Evolutionary conservation across 352 stramenopile genomes (phyloP).

Genomic region (Pythium aquatile): DNA sequence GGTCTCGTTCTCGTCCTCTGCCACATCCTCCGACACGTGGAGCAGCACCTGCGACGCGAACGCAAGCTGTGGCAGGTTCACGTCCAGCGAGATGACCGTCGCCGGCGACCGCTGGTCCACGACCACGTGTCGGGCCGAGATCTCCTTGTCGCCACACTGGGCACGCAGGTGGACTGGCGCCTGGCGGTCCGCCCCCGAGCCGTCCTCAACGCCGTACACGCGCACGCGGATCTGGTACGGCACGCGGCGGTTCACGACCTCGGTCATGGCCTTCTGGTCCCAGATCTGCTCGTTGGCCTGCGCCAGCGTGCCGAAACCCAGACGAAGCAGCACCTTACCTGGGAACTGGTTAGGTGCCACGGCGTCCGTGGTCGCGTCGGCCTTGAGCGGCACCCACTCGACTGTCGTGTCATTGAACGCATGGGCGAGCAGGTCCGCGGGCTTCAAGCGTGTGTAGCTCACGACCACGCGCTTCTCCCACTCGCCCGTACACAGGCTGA

Average conservation of each 20-base stretch:
- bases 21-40: slow-evolving; percentile 48
- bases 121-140: slow-evolving; percentile 22
- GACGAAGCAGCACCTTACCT: slow-evolving; percentile 60
- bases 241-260: slow-evolving; percentile 54
- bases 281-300: slow-evolving; percentile 46
- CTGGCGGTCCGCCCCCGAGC: slow-evolving; percentile 32
- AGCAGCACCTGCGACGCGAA: slow-evolving; percentile 62
- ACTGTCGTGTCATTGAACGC: slow-evolving; percentile 38
- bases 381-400: slow-evolving; percentile 63
- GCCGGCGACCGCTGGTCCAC: slow-evolving; percentile 40
- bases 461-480: slow-evolving; percentile 57
- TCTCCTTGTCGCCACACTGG: slow-evolving; percentile 63
- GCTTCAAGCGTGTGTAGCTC: slow-evolving; percentile 72
- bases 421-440: slow-evolving; percentile 50
- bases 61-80: slow-evolving; percentile 55
- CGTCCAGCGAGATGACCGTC: slow-evolving; percentile 62
- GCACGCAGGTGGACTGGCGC: slow-evolving; percentile 48
- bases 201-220: slow-evolving; percentile 43
- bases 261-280: slow-evolving; percentile 55
- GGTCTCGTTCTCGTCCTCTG: slow-evolving; percentile 17
- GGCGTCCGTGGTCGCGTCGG: slow-evolving; percentile 57
- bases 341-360: slow-evolving; percentile 58
- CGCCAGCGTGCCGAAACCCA: slow-evolving; percentile 70
- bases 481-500: slow-evolving; percentile 74
- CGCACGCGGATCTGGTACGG: slow-evolving; percentile 78